A percentile compares a stretch with the other conserved stretches of the same genome.
phyloP scores from a whole-genome alignment of 1,139 yeast genomes.

The Lodderomyces pseudojiufengensis region DNA sequence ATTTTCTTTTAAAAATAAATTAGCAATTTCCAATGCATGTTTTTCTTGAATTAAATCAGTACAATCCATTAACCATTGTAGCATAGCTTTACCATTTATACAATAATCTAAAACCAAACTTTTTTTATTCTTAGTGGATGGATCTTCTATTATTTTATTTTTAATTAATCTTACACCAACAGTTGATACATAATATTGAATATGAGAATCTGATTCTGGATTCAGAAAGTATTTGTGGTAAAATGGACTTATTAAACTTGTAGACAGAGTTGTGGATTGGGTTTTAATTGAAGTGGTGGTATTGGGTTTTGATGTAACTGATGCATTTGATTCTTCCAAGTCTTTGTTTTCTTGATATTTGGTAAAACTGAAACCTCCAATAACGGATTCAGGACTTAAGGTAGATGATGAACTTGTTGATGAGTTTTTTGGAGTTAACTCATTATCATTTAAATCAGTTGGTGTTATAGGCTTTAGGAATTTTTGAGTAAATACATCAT shows the following conservation, averaged over 20 bases:
- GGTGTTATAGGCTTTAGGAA: neutral
- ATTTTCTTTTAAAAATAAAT: conserved; percentile 48
- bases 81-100: conserved; percentile 71
- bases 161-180: conserved; percentile 62
- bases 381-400: no score
- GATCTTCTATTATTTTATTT: conserved; percentile 29
- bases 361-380: conserved; percentile 2
- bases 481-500: neutral
- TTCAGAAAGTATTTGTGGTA: conserved; percentile 77
- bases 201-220: conserved; percentile 81
- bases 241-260: conserved; percentile 51
- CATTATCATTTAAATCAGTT: neutral
- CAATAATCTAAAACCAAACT: conserved; percentile 36
- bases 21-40: conserved; percentile 63
- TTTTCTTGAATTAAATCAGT: conserved; percentile 58
- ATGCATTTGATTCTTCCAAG: conserved; percentile 3
- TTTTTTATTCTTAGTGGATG: conserved; percentile 12
- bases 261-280: no score
- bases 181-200: conserved; percentile 72
- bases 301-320: neutral
- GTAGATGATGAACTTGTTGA: no score
- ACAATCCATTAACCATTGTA: conserved; percentile 90
- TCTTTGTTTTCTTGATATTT: no score
- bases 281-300: neutral
- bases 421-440: no score